These are phyloP conservation scores for Hyaloperonospora brassicae DNA, from an alignment of 352 stramenopile genomes.

Conservation along the genomic window DNA sequence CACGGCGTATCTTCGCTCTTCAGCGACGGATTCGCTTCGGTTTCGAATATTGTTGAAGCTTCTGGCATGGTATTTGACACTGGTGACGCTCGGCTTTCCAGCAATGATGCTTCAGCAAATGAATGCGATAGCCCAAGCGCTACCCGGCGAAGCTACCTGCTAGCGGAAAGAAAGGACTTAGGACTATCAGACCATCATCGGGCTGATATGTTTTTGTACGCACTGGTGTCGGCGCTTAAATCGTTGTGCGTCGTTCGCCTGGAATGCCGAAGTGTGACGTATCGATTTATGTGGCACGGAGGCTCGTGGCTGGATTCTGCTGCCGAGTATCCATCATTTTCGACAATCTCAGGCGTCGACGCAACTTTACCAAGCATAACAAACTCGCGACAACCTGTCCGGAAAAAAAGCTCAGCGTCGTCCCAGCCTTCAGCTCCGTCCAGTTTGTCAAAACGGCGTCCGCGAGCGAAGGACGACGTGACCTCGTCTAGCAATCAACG, in stretches of 20 bases:
- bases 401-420: slow-evolving; percentile 14
- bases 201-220: slow-evolving; percentile 50
- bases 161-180: slow-evolving; percentile 43
- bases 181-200: slow-evolving; percentile 30
- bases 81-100: slow-evolving; percentile 21
- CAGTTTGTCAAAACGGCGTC: slow-evolving; percentile 16
- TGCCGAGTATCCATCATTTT: slow-evolving; percentile 38
- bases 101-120: slow-evolving; percentile 7
- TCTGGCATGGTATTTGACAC: slow-evolving; percentile 40
- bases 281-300: slow-evolving; percentile 51
- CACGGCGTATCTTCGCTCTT: slow-evolving; percentile 37
- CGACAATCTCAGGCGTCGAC: slow-evolving; percentile 1
- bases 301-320: slow-evolving; percentile 49
- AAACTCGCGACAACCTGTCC: slow-evolving; percentile 25
- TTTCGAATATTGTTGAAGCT: slow-evolving; percentile 28
- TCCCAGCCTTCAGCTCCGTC: slow-evolving; percentile 19
- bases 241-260: slow-evolving; percentile 42
- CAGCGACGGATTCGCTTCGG: slow-evolving; percentile 23
- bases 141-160: slow-evolving; percentile 21
- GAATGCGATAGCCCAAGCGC: slow-evolving; percentile 7
- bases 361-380: slow-evolving; percentile 14
- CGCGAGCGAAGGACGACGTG: slow-evolving; percentile 35
- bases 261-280: slow-evolving; percentile 42
- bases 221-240: slow-evolving; percentile 49
- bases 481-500: slow-evolving; percentile 22